Evolutionary conservation across 805 yeast species (phyloP).

Genomic region (Wickerhamiella spandovensis): DNA sequence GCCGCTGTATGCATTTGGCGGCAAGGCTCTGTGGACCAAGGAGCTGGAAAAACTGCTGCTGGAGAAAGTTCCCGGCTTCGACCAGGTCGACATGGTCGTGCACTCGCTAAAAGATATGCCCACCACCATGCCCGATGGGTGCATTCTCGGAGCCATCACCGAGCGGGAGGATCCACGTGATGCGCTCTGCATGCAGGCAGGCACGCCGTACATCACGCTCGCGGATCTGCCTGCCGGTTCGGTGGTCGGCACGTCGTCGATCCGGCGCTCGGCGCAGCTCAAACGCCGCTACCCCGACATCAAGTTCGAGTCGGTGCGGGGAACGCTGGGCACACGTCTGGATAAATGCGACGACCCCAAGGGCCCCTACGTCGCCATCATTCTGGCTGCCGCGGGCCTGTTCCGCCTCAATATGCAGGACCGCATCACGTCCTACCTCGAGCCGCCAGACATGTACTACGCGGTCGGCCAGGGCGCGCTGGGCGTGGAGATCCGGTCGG

Average conservation of each 20-base stretch:
- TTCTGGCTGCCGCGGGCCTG: constrained; percentile 89
- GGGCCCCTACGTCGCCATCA: constrained; percentile 54
- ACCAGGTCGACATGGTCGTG: constrained; percentile 74
- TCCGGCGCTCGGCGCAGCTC: constrained; percentile 86
- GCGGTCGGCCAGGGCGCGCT: constrained; percentile 99
- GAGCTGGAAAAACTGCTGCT: constrained; percentile 74
- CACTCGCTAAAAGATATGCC: constrained; percentile 91
- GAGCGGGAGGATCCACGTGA: constrained; percentile 89
- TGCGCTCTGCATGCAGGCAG: constrained; percentile 64
- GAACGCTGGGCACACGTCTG: constrained; percentile 70
- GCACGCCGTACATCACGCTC: constrained; percentile 48
- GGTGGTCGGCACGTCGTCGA: constrained; percentile 87
- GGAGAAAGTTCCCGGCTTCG: constrained; percentile 43
- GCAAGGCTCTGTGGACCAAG: constrained; percentile 92
- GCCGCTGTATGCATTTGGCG: constrained; percentile 90
- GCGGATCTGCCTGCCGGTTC: constrained; percentile 73
- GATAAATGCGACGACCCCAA: constrained; percentile 63
- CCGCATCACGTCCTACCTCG: constrained; percentile 61
- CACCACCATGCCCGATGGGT: constrained; percentile 77
- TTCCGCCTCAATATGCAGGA: constrained; percentile 55
- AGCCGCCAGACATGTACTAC: constrained; percentile 72
- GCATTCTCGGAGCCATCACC: constrained; percentile 76
- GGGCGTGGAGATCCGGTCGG: constrained; percentile 75
- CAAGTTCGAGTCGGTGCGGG: constrained; percentile 73
- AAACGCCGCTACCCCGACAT: constrained; percentile 65